Base-by-base conservation (phyloP, 306 rosid genomes). In the Sechiopsis laciniata region DNA sequence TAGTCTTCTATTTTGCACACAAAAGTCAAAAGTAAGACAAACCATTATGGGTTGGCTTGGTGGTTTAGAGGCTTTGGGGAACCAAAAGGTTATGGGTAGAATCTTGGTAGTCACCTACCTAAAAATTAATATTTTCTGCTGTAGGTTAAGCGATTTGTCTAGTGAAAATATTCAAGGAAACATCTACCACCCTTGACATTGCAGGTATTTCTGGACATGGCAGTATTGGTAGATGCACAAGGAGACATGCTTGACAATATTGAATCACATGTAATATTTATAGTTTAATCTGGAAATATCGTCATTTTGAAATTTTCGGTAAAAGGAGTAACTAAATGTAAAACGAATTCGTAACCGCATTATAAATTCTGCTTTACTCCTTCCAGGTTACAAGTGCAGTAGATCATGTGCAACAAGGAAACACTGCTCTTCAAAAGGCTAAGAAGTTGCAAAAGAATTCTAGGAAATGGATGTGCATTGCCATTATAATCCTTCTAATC, bases 381-480 rank as follows among this genome's bases (percentile, higher is more conserved):
- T 65, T 66, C 9, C 82, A 89, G 98, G 98, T 94, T 58, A 85
- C 96, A 26, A 86, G 86, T 80, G 97, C 98, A 11, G 98, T 90
- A 42, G 98, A 94, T 76, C 98, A 94, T 51, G 96, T 94, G 74
- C 94, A 90, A 55, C 94, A 87, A 59, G 96, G 98, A 13, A 94
- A 89, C 46, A 87, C 72, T 13, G 87, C 90, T 55, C 95, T 94
- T 67, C 81, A 70, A 46, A 88, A 81, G 77, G 98, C 97, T 14
- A 94, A 94, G 86, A 84, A 77, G 8, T 80, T 84, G n/a, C 98
- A 94, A 83, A 86, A 63, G 85, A 89, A 74, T 82, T 85, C 96
- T 1, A 87, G 98, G 76, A 90, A 94, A 78, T 89, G 97, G 97
- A 90, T 85, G 98, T 90, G 96, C 85, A 68, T 94, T 52, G 98